Conservation (phyloP, 306 rosid genomes). For the Trichosanthes cucumerina region DNA sequence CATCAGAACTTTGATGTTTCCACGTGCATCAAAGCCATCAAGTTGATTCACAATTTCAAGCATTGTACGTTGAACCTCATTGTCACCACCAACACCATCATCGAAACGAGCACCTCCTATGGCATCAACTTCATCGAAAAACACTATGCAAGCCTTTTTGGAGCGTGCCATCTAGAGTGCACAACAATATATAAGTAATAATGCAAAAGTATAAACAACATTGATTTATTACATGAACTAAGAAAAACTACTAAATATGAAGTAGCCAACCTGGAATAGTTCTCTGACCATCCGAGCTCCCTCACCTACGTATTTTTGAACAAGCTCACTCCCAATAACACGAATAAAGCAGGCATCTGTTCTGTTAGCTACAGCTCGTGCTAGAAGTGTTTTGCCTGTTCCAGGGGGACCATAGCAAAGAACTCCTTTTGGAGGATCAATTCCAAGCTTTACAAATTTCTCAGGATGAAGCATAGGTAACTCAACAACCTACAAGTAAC, state of each 20-base stretch:
- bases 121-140: constrained; percentile 97
- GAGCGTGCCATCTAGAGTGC: constrained; percentile 89
- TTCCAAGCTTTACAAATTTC: constrained; percentile 96
- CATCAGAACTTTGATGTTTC: constrained; percentile 95
- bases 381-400: constrained; percentile 96
- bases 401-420: constrained; percentile 99
- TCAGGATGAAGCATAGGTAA: constrained; percentile 99
- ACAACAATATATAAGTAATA: neutral
- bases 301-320: constrained; percentile 96
- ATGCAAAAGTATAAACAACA: neutral
- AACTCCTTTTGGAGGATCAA: constrained; percentile 99
- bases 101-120: constrained; percentile 99
- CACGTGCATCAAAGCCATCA: constrained; percentile 97
- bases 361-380: constrained; percentile 98
- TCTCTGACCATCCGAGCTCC: constrained; percentile 99
- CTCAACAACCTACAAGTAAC: constrained; percentile 73
- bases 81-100: constrained; percentile 97
- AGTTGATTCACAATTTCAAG: constrained; percentile 98
- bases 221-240: neutral
- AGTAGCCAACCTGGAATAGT: constrained; percentile 62
- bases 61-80: constrained; percentile 96
- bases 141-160: constrained; percentile 92
- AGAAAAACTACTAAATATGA: neutral
- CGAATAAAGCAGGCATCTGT: constrained; percentile 98
- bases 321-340: constrained; percentile 98